Base-by-base conservation (phyloP, 495 filamentous ascomycete genomes). In the Penicillium alfredii region DNA sequence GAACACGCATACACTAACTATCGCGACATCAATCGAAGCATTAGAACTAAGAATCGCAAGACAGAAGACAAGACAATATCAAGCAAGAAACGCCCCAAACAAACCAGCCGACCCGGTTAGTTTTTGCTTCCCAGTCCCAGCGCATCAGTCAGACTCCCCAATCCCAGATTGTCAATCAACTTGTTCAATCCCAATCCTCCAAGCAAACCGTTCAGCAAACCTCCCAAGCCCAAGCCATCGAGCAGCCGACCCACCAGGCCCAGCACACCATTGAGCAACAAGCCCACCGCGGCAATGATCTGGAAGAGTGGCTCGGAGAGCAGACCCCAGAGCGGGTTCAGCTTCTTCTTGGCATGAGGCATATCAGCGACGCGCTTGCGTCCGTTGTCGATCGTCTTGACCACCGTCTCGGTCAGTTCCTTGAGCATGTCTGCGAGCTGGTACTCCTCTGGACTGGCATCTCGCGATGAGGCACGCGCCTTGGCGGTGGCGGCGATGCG, bases 261-360 rank as follows among this genome's bases (percentile, higher is more conserved):
- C 3, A 96, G 66, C 6, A 96, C 89, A 55, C 89, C 89, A 17
- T 69, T 79, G 29, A 96, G 64, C 36, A 96, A 61, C 36, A 96
- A 63, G 7, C 89, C 89, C 9, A 96, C 89, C 10, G 84, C 89
- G 4, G 88, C 87, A 39, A 96, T 72, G 58, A 95, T 94, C 72
- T 95, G 88, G 74, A 88, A 86, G 13, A 94, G 69, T 10, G 88
- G 88, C 67, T 94, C 71, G 23, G 78, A 81, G 23, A 94, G 66
- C 30, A 94, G 62, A 23, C 71, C 81, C 85, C 88, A 88, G 19
- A 94, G 77, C 1, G 88, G 87, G 55, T 87, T 94, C 33, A 96
- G 74, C 62, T 85, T 77, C 72, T 94, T 94, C 80, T 94, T 92
- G 15, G 88, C 89, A 40, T 89, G 81, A 10, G 89, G 89, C 82